Percentiles rank a stretch among this genome's conserved stretches.
Evolutionary conservation across 805 yeast species (phyloP).

Genomic region (Komagataella phaffii): DNA sequence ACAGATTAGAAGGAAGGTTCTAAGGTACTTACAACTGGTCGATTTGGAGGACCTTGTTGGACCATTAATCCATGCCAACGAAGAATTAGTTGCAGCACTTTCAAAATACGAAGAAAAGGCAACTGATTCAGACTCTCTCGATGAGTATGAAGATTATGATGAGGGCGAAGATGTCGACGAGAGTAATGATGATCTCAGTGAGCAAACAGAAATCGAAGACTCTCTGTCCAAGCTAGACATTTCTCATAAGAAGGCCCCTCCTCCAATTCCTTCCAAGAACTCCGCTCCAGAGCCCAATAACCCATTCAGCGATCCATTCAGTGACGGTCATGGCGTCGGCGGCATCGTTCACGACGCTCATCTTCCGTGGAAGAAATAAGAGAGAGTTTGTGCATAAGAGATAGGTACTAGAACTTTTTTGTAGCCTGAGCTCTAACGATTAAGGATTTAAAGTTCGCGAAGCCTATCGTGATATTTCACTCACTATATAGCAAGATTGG

Average conservation of each 20-base stretch:
- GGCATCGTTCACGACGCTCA: not conserved
- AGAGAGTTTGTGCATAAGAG: not conserved
- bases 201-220: not conserved
- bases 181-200: not conserved
- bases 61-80: slow-evolving; percentile 80
- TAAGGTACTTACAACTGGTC: slow-evolving; percentile 73
- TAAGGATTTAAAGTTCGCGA: not conserved
- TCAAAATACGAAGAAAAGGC: slow-evolving; percentile 43
- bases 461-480: not conserved
- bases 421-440: not conserved
- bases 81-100: slow-evolving; percentile 68
- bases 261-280: not conserved
- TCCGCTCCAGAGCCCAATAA: not conserved
- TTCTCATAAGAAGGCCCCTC: not conserved
- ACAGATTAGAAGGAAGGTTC: slow-evolving; percentile 58
- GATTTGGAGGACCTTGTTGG: slow-evolving; percentile 82
- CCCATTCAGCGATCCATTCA: not conserved
- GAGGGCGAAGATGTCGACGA: slow-evolving; percentile 20
- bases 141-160: slow-evolving; percentile 25
- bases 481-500: not conserved
- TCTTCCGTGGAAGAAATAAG: not conserved
- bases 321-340: not conserved
- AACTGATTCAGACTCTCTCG: slow-evolving; percentile 14
- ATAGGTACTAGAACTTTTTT: not conserved
- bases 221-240: not conserved